Evolutionary conservation across 108 stramenopile genomes (phyloP), one percentile per base, ranked within the genome.

Genomic region (Pelagomonas calceolata): DNA sequence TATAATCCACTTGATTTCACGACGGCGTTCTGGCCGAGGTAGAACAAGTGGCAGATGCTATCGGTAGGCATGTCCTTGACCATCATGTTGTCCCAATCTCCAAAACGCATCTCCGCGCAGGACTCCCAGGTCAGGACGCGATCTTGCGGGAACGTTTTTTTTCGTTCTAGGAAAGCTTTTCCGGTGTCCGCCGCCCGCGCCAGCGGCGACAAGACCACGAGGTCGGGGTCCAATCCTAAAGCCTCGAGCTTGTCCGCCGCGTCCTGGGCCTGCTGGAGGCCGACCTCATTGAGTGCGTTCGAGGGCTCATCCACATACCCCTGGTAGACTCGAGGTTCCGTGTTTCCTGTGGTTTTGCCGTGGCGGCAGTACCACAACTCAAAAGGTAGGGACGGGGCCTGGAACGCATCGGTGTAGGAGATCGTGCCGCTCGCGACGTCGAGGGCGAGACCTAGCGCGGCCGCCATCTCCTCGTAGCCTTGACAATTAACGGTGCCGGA

Each of bases 281-380:
- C 65, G 32, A 65, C 29, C 32, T 7, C 65, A 16, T 65, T 65
- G 18, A 65, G 31, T 14, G 65, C 65, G 31, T 65, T 65, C 14
- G 32, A 1, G 14, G 65, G 65, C 65, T 65, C 65, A 16, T 65
- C 65, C 14, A 65, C 65, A 32, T 33, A 65, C 32, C 65, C 65
- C 65, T 65, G 65, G 33, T 65, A 65, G 10, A 65, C 65, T 31
- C 65, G 65, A 31, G 65, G 65, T 32, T 65, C 65, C 65, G 65
- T 65, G 65, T 65, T 65, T 10, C 65, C 65, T 10, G 14, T 16
- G 32, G 65, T 65, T 32, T 65, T 65, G 65, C 65, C 65, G 65
- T 65, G 65, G 65, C 65, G 65, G 65, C 65, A 65, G 65, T 65
- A 65, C 65, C 31, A 33, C 32, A 65, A 32, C 32, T 65, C 65